Conservation (phyloP, 768 basidiomycete genomes). For the Lactifluus rugatus region DNA sequence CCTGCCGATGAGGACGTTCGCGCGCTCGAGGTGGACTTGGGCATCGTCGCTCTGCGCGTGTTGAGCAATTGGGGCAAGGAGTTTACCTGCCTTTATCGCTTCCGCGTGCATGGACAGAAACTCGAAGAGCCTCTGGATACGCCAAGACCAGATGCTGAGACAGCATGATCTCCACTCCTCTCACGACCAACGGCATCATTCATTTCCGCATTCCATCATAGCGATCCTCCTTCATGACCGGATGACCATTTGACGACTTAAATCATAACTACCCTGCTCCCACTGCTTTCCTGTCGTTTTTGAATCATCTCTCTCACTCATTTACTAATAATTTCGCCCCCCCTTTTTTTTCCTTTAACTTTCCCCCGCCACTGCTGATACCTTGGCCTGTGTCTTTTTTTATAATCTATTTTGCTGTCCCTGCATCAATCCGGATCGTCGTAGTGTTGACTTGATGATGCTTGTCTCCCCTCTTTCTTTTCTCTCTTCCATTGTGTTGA, state of each 20-base stretch:
- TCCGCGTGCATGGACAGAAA: slow-evolving; percentile 66
- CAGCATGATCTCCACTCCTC: not conserved
- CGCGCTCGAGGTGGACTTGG: slow-evolving; percentile 71
- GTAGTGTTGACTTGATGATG: not conserved
- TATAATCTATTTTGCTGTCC: slow-evolving; percentile 17
- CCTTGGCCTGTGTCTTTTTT: slow-evolving; percentile 9
- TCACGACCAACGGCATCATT: not conserved
- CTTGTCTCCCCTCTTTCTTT: not conserved
- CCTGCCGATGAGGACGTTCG: slow-evolving; percentile 44
- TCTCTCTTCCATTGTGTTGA: not conserved
- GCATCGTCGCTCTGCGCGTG: slow-evolving; percentile 70
- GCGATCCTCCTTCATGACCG: not conserved
- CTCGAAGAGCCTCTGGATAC: slow-evolving; percentile 21
- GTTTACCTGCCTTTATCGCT: slow-evolving; percentile 82
- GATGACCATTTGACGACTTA: slow-evolving; percentile 6
- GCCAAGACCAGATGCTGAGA: not conserved
- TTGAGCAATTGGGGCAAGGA: slow-evolving; percentile 83
- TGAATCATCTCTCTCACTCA: not conserved
- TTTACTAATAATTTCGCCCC: not conserved
- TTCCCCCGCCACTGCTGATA: not conserved
- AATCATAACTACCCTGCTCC: not conserved
- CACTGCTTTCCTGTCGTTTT: not conserved
- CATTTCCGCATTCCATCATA: not conserved
- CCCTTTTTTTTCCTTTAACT: not conserved
- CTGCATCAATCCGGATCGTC: not conserved